Evolutionary conservation across 208 protist genomes (phyloP).

Genomic region (Wallacemonas sp.): DNA sequence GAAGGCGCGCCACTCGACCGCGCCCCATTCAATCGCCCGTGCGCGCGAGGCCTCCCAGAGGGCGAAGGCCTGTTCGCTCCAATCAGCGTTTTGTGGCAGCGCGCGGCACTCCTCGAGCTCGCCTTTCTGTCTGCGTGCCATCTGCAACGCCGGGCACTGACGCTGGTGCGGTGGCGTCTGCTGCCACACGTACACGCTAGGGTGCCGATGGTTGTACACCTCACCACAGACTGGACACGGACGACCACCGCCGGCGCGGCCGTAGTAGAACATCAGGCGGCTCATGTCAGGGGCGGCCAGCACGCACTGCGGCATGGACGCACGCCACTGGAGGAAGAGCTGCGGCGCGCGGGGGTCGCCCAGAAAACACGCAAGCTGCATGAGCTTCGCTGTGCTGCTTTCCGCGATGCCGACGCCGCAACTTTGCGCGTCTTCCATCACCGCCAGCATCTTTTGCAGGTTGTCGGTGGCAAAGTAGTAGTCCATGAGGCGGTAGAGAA

Average conservation of each 20-base stretch:
- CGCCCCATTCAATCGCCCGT: constrained; percentile 79
- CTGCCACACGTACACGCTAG: constrained; percentile 79
- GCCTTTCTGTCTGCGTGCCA: constrained; percentile 64
- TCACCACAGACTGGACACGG: constrained; percentile 84
- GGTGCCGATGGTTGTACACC: constrained; percentile 85
- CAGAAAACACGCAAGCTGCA: constrained; percentile 87
- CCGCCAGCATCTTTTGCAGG: constrained; percentile 87
- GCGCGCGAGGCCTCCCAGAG: constrained; percentile 63
- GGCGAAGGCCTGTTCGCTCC: constrained; percentile 64
- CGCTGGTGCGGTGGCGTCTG: constrained; percentile 79
- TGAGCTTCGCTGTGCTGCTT: constrained; percentile 88
- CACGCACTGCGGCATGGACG: constrained; percentile 80
- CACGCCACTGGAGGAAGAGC: constrained; percentile 83
- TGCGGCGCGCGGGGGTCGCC: constrained; percentile 80
- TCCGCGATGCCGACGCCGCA: constrained; percentile 78
- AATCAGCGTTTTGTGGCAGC: constrained; percentile 79
- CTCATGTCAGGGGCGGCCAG: constrained; percentile 89
- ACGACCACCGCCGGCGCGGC: constrained; percentile 65
- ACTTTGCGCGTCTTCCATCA: constrained; percentile 81
- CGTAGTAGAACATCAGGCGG: constrained; percentile 87
- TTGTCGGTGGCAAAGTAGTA: constrained; percentile 93
- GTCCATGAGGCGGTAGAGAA: constrained; percentile 85
- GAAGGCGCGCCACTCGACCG: constrained; percentile 86
- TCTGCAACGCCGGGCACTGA: constrained; percentile 63
- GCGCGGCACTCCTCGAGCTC: constrained; percentile 66